Base-by-base conservation (phyloP, 108 stramenopile species). In the Nitzschia inconspicua region DNA sequence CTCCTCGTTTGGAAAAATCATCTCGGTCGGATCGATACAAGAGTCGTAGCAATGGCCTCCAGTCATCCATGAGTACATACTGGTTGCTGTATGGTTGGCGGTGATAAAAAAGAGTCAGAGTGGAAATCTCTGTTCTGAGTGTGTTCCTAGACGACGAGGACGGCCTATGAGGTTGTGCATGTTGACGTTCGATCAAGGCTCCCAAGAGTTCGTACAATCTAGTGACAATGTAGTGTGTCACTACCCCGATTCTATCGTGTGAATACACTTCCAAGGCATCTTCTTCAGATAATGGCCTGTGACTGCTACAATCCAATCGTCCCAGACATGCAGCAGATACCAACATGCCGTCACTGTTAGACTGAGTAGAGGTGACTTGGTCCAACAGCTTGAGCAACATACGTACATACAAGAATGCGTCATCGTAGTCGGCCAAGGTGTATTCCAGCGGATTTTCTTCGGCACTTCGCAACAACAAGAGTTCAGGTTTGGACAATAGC, bases 401-500 rank as follows among this genome's bases (percentile, higher is more conserved):
- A 31, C 78, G 73, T 25, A 75, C 74, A 65, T 83, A 85, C 22
- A 73, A 60, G 43, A 62, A 60, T 56, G 79, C 80, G 28, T 88
- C 83, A 0, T 78, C 82, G 9, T 37, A 32, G 19, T 83, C 81
- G 31, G 58, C 69, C 39, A 88, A 50, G 1, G 84, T 85, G 51
- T 88, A 88, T 42, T 88, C 87, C 29, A 88, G 46, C 10, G 82
- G 79, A 44, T 88, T 85, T 62, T 82, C 76, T 51, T 88, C 86
- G 46, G 72, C 86, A 31, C 72, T 57, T 34, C 76, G 80, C 25
- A 88, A 65, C 8, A 84, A 43, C 9, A 63, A 25, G 42, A 72
- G 66, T 63, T 88, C 86, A 13, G 80, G 72, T 24, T n/a, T n/a
- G n/a, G 61, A 59, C 8, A 80, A 70, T 29, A 81, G 19, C 18